Evolutionary conservation across 1,139 yeast genomes (phyloP).

Genomic region (Hanseniaspora uvarum): DNA sequence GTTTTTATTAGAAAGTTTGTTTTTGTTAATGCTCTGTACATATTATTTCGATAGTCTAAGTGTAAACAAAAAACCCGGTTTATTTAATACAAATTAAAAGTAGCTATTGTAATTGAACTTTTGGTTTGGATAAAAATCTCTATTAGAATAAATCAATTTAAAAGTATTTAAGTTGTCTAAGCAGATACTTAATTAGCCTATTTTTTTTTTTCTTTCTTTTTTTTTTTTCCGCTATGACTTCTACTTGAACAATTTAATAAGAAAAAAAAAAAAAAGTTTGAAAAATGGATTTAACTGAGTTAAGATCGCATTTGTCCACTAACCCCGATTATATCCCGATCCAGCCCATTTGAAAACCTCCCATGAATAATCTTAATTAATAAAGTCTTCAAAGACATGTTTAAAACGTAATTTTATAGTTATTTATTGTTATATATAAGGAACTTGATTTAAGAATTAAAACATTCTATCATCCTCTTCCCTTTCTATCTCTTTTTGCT

Average conservation of each 20-base stretch:
- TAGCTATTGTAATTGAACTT: not conserved
- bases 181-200: not conserved
- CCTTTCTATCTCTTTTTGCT: slow-evolving; percentile 1
- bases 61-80: too few relatives aligned
- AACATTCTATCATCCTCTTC: slow-evolving; percentile 2
- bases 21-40: not conserved
- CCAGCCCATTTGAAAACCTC: not conserved
- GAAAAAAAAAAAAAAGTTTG: not conserved
- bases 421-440: too few relatives aligned
- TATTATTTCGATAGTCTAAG: too few relatives aligned
- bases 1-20: not conserved
- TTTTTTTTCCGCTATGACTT: not conserved
- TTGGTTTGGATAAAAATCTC: too few relatives aligned
- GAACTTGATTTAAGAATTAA: not conserved
- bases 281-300: not conserved
- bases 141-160: too few relatives aligned
- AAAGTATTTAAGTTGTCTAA: not conserved
- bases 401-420: not conserved
- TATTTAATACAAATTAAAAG: too few relatives aligned
- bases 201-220: not conserved
- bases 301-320: not conserved
- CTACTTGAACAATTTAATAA: not conserved
- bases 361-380: too few relatives aligned
- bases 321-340: not conserved
- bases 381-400: too few relatives aligned